phyloP scores from a whole-genome alignment of 495 filamentous ascomycete genomes.

The Penicillium mononematosum region DNA sequence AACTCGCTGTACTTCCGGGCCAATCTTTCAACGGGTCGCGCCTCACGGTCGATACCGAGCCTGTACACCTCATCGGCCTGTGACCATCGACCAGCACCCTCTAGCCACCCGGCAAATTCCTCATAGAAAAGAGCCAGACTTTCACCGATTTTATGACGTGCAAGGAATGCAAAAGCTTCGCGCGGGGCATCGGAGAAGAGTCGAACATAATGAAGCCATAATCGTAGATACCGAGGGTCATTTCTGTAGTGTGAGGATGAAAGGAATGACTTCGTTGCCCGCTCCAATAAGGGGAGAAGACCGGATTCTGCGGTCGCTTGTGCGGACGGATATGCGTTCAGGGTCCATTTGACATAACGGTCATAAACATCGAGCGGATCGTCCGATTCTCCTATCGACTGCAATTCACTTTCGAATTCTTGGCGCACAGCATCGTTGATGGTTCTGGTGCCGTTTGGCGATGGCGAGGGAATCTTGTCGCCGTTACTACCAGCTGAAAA shows the following conservation, averaged over 20 bases:
- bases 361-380: slow-evolving; percentile 96
- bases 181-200: slow-evolving; percentile 90
- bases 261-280: slow-evolving; percentile 88
- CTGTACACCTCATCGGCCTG: slow-evolving; percentile 94
- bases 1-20: slow-evolving; percentile 89
- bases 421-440: slow-evolving; percentile 73
- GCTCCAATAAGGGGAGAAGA: slow-evolving; percentile 84
- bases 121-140: slow-evolving; percentile 93
- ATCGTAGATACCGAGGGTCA: slow-evolving; percentile 84
- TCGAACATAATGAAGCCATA: slow-evolving; percentile 93
- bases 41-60: slow-evolving; percentile 83
- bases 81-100: slow-evolving; percentile 78
- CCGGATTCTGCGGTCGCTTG: slow-evolving; percentile 88
- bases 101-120: slow-evolving; percentile 91
- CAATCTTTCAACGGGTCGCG: slow-evolving; percentile 76
- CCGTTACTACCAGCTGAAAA: slow-evolving; percentile 62
- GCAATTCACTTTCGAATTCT: slow-evolving; percentile 83
- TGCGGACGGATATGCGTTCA: slow-evolving; percentile 91
- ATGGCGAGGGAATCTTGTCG: slow-evolving; percentile 50
- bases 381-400: slow-evolving; percentile 76
- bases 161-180: slow-evolving; percentile 87
- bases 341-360: slow-evolving; percentile 93
- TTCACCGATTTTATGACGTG: slow-evolving; percentile 85
- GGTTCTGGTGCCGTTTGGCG: slow-evolving; percentile 68
- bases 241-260: slow-evolving; percentile 83